Base-by-base conservation (phyloP, 345 rosid genomes). In the Anastatica hierochuntica region DNA sequence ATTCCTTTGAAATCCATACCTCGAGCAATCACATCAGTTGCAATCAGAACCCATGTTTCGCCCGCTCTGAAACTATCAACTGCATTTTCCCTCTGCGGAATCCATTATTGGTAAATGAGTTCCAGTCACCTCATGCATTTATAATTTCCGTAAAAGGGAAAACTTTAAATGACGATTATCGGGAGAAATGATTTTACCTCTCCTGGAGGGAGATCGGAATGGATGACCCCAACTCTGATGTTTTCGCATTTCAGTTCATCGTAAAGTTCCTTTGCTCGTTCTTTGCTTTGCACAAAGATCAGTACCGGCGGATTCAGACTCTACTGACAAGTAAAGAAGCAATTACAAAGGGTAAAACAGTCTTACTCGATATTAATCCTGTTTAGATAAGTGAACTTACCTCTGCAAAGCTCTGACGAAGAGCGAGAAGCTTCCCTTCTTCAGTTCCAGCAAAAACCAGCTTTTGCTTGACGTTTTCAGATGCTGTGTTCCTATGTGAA, bases 1-100 rank as follows among this genome's bases (percentile, higher is more conserved):
- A 88, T 78, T 17, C 96, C 98, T 72, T 92, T 92, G 77, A 92
- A 92, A 72, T 92, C 98, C 98, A 92, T 85, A 17, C 96, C 98
- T 14, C 95, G 84, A 38, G 95, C 96, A 19, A 92, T 74, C 50
- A 92, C 90, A 74, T 92, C 98, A 16, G 95, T 92, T 41, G 96
- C 98, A 14, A 92, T 88, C 62, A 92, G 63, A 37, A 92, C 94
- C 96, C 98, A 92, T 41, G 76, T 81, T 66, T 87, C 81, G 11
- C 95, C 94, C 7, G 80, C 82, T 67, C 98, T 77, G 65, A 90
- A 90, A 64, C 75, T 70, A 66, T 88, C 83, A 10, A 88, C 92
- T 11, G 81, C 90, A 34, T 78, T 77, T 53, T 84, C 95, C 9
- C 96, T 73, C 98, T 92, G 79, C 58, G 52, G 33, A 60, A 29